Conservation (phyloP, 805 yeast genomes). For the Saturnispora bothae region DNA sequence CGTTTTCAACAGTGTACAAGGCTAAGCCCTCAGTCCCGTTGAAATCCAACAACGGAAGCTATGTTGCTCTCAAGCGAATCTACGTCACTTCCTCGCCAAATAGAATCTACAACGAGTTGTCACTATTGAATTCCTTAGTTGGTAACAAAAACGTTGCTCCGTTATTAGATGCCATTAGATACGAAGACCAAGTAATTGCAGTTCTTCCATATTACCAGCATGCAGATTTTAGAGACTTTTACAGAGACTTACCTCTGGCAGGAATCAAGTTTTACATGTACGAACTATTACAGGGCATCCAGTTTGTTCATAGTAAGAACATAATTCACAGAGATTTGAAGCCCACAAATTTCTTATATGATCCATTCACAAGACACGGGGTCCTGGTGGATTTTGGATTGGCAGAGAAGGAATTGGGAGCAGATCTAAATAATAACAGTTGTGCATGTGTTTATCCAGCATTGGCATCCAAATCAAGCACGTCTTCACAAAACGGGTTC, state of each 20-base stretch:
- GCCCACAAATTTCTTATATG: conserved; percentile 82
- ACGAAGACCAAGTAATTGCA: conserved; percentile 87
- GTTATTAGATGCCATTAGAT: conserved; percentile 73
- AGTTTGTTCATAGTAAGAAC: conserved; percentile 80
- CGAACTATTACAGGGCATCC: conserved; percentile 68
- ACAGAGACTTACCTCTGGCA: conserved; percentile 62
- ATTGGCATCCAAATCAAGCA: background rate
- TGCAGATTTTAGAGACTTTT: conserved; percentile 81
- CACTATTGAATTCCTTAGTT: conserved; percentile 56
- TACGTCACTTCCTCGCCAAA: conserved; percentile 93
- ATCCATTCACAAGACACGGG: conserved; percentile 58
- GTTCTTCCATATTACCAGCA: conserved; percentile 87
- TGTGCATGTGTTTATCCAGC: conserved; percentile 45
- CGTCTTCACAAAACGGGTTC: conserved; percentile 20
- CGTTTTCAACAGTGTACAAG: conserved; percentile 65
- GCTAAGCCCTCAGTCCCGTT: conserved; percentile 33
- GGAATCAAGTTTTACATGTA: conserved; percentile 76
- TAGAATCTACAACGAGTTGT: conserved; percentile 81
- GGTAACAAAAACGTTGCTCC: conserved; percentile 78
- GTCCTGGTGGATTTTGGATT: conserved; percentile 87
- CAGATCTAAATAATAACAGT: conserved; percentile 23
- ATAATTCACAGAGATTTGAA: conserved; percentile 90
- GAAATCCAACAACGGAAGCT: conserved; percentile 17
- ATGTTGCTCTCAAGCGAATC: conserved; percentile 84
- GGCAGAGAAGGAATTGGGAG: conserved; percentile 53